Evolutionary conservation across 2,329 filamentous ascomycete species (phyloP), one percentile per base, ranked within the genome.

Genomic region (Zasmidium angulare): DNA sequence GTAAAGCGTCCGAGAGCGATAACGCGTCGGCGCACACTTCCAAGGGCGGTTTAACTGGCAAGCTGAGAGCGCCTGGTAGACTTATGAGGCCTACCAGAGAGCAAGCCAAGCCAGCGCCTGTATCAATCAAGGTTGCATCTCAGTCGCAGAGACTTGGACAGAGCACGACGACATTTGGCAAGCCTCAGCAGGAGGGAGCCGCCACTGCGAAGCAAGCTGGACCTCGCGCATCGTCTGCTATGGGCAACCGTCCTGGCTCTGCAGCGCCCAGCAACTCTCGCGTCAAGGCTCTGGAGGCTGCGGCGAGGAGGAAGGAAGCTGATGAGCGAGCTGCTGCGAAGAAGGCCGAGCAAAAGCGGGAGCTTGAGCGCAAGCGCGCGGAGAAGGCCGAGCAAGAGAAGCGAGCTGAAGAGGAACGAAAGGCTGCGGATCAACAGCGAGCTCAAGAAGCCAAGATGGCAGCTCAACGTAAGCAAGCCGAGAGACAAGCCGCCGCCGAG

Each of bases 281-380:
- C 9, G 67, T 75, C 14, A 69, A 68, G 71, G 88, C 89, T 1
- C 78, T 93, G 21, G 86, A 93, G 55, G 81, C 89, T 50, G 90
- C 89, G 1, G 89, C 90, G 43, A 88, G 87, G 70, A 93, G 92
- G 75, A 93, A 89, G 71, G 91, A 96, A 72, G 88, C 85, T 72
- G 92, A 96, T 68, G 91, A 96, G 71, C 86, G 87, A 50, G 90
- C 92, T 64, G 85, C 86, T 14, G 87, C 92, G 68, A 86, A 88
- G 52, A 93, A 91, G 70, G 87, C 88, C 9, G 90, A 96, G 20
- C 87, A 89, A 40, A 96, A 96, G 75, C 84, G 87, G 17, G 90
- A 96, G 68, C 78, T 89, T 31, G 91, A 96, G 71, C 86, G 89
- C 50, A 91, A 92, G 76, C 84, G 89, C 60, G 84, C 85, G 50